phyloP scores from a whole-genome alignment of 2,329 filamentous ascomycete genomes.

The Juglanconis oblonga region DNA sequence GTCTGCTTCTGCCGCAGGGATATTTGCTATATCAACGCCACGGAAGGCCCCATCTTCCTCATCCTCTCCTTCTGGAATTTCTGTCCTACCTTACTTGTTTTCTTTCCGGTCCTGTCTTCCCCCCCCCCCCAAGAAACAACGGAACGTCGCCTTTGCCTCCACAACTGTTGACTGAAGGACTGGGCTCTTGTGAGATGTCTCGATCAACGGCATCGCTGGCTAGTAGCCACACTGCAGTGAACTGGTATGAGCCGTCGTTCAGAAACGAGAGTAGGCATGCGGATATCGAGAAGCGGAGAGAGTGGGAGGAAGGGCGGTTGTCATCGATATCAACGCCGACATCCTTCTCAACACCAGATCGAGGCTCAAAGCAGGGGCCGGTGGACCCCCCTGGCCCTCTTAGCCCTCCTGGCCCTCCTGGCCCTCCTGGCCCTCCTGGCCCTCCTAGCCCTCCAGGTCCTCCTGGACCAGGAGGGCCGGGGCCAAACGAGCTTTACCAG shows the following conservation, averaged over 20 bases:
- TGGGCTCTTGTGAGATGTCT: slow-evolving; percentile 4
- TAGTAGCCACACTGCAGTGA: slow-evolving; percentile 15
- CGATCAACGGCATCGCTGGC: slow-evolving; percentile 16
- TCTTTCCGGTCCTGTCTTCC: background rate
- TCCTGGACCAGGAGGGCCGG: slow-evolving; percentile 1
- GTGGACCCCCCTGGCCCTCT: slow-evolving; percentile 5
- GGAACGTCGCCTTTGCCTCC: background rate
- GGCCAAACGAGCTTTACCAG: slow-evolving; percentile 41
- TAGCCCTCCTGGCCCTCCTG: background rate
- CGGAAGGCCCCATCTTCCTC: background rate
- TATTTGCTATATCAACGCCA: background rate
- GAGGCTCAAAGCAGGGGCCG: background rate
- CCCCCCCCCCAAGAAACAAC: background rate
- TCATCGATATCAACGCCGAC: background rate
- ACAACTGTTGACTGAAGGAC: background rate
- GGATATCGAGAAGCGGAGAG: slow-evolving; percentile 6
- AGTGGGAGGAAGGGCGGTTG: background rate
- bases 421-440: background rate
- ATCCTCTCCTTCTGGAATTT: background rate
- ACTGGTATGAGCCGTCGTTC: background rate
- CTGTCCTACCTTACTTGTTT: background rate
- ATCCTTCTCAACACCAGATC: background rate
- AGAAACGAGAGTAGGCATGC: background rate
- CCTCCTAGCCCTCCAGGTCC: background rate
- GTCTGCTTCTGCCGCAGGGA: background rate